Percentiles rank a stretch among this genome's conserved stretches.
phyloP scores from a whole-genome alignment of 164 flowering plant genomes.

The Umbilicus rupestris region DNA sequence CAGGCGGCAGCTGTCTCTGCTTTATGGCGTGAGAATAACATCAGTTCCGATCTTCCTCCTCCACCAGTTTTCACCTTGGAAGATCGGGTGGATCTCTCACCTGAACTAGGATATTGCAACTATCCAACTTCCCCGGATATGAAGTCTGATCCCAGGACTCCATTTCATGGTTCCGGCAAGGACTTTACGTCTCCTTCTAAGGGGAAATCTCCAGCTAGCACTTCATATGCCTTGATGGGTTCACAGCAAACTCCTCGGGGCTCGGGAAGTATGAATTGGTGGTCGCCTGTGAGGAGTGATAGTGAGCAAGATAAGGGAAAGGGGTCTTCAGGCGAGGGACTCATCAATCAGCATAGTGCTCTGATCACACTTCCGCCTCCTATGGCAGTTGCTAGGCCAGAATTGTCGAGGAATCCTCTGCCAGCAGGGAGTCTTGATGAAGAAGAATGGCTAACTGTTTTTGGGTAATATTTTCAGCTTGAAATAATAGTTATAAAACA shows the following conservation, averaged over 20 bases:
- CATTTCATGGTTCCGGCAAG: conserved; percentile 25
- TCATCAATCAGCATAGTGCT: conserved; percentile 61
- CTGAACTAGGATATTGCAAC: conserved; percentile 64
- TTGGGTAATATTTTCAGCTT: conserved; percentile 45
- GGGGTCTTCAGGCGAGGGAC: conserved; percentile 87
- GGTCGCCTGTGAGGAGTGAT: conserved; percentile 62
- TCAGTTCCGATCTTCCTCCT: conserved; percentile 83
- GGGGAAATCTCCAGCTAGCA: conserved; percentile 48
- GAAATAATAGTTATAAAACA: not conserved
- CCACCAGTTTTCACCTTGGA: conserved; percentile 86
- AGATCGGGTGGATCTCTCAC: conserved; percentile 78
- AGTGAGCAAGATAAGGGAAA: conserved; percentile 53
- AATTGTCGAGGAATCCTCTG: conserved; percentile 50
- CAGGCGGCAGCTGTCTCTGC: conserved; percentile 97
- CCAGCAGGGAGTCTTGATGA: conserved; percentile 55
- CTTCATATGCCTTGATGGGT: conserved; percentile 33
- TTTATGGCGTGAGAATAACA: conserved; percentile 77
- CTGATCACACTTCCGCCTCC: conserved; percentile 79
- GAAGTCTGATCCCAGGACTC: conserved; percentile 48
- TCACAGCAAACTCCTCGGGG: conserved; percentile 45
- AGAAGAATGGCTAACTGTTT: conserved; percentile 96
- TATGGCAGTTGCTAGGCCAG: conserved; percentile 90
- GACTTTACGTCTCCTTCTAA: conserved; percentile 49
- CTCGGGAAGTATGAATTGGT: conserved; percentile 53
- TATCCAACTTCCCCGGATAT: conserved; percentile 55